These are phyloP conservation scores for Tagetes erecta DNA, from an alignment of 129 eudicot genomes.

Conservation along the genomic window DNA sequence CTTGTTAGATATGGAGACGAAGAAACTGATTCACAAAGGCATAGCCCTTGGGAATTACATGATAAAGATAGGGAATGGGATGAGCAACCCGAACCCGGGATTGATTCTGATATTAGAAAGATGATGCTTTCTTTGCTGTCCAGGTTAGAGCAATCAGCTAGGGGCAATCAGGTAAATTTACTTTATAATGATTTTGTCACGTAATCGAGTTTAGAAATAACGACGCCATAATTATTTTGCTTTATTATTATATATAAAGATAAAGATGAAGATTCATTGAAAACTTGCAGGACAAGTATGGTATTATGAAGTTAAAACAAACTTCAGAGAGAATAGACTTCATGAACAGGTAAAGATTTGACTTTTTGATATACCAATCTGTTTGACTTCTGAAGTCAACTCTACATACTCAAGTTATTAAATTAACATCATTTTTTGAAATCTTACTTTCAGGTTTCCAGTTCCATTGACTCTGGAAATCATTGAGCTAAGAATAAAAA, in stretches of 20 bases:
- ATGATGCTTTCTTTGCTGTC: constrained; percentile 44
- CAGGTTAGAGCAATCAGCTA: constrained; percentile 41
- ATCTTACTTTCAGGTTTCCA: constrained; percentile 59
- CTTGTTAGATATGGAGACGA: constrained; percentile 37
- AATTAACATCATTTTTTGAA: not conserved
- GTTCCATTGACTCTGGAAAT: constrained; percentile 77
- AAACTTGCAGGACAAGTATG: constrained; percentile 65
- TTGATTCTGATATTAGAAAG: constrained; percentile 39
- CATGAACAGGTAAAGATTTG: constrained; percentile 58
- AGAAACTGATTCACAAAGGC: constrained; percentile 22
- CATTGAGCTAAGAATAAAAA: constrained; percentile 52
- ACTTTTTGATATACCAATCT: not conserved
- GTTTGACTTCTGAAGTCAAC: not conserved
- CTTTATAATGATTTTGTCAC: not conserved
- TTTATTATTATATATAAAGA: not conserved
- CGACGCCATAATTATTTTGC: not conserved
- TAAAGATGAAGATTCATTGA: not conserved
- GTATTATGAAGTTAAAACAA: constrained; percentile 58
- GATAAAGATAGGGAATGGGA: constrained; percentile 44
- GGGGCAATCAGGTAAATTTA: constrained; percentile 50
- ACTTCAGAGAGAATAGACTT: constrained; percentile 54
- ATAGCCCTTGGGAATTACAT: constrained; percentile 92
- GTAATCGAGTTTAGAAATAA: not conserved
- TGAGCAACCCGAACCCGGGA: constrained; percentile 51
- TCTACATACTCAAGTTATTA: not conserved